Evolutionary conservation across 257 asterid species (phyloP), one percentile per base, ranked within the genome.

Genomic region (Capsicum chinense): DNA sequence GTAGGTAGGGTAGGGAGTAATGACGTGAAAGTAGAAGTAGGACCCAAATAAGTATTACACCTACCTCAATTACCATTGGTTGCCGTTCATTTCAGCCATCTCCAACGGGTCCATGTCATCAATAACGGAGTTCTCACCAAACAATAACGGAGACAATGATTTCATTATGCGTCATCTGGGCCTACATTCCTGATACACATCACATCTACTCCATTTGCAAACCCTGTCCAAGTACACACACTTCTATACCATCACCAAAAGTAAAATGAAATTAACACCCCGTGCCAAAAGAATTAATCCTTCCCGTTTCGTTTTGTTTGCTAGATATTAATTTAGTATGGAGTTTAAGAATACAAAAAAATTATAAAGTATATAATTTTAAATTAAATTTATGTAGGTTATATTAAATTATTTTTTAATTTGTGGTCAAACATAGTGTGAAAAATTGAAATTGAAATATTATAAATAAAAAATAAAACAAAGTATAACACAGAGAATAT

Each of bases 51-150:
- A 83, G 86, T 54, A 89, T 90, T 88, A 79, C 85, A 88, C 90
- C 35, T 78, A 68, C 91, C 92, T 91, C 93, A 89, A 91, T 3
- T 3, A 78, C 68, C 64, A 90, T 90, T 92, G 93, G 97, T 89
- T 91, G 86, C 73, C 83, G 87, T 67, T 60, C 21, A 73, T 81
- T 84, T 80, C 68, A 87, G 88, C 90, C 93, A 81, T 88, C 63
- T 58, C 37, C 62, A 1, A 16, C 21, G 81, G 64, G 81, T 76
- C 64, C 81, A 54, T 26, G 64, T 54, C 81, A 78, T 54, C 33
- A 78, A 54, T 78, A 78, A 78, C 82, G 64, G 81, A 26, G 64
- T 76, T 17, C 64, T 54, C 82, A 78, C 82, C 82, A 26, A 54
- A 78, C 26, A 11, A 54, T 21, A 78, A 78, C 64, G 82, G 64